phyloP scores from a whole-genome alignment of 257 asterid genomes.

The Penstemon barbatus region DNA sequence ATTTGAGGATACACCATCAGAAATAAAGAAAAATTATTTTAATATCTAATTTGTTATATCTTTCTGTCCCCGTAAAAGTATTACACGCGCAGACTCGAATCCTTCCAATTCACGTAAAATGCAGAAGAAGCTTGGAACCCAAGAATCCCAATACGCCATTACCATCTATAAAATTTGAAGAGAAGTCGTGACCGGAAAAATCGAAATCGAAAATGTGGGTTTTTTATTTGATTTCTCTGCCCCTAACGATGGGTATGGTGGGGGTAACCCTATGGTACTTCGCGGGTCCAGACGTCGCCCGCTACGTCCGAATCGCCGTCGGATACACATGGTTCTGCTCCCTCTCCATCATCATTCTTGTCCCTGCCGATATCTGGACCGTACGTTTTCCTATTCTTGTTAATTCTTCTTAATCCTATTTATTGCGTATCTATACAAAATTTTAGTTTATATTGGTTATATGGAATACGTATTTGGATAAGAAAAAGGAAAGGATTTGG shows the following conservation, averaged over 20 bases:
- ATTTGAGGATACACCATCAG: too few species aligned
- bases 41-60: too few species aligned
- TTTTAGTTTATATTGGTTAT: neutral
- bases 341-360: constrained; percentile 67
- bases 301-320: constrained; percentile 60
- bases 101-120: constrained; percentile 16
- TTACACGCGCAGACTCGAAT: neutral
- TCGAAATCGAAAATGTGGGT: constrained; percentile 56
- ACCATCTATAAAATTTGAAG: neutral
- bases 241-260: constrained; percentile 74
- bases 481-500: too few species aligned
- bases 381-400: constrained; percentile 38
- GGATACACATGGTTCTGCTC: constrained; percentile 86
- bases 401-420: neutral
- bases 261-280: constrained; percentile 62
- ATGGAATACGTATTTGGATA: neutral
- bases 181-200: neutral
- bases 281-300: constrained; percentile 71
- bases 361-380: constrained; percentile 84
- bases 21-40: too few species aligned
- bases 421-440: neutral
- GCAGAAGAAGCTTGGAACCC: constrained; percentile 17
- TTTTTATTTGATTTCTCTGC: constrained; percentile 65
- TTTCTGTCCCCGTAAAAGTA: too few species aligned
- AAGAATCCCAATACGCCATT: constrained; percentile 20